Conservation (phyloP, 2,329 filamentous ascomycete genomes). For the Penicillium sp. region DNA sequence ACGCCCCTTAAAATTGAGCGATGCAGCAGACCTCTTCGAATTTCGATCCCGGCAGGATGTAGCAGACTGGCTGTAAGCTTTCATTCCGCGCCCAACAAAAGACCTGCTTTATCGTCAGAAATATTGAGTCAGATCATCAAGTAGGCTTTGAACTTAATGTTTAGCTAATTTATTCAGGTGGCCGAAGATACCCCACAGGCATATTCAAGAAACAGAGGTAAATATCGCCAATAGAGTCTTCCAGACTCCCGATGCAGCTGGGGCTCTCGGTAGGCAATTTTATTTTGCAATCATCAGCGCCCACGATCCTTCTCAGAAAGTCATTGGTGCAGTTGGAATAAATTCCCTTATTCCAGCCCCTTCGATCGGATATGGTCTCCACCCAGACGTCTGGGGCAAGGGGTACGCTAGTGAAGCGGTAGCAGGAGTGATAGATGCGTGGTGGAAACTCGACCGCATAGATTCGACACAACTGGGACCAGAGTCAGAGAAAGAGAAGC, state of each 20-base stretch:
- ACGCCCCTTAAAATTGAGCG: constrained; percentile 20
- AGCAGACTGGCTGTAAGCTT: constrained; percentile 32
- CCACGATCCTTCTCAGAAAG: constrained; percentile 16
- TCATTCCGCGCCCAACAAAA: neutral
- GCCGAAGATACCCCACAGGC: constrained; percentile 15
- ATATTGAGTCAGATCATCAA: neutral
- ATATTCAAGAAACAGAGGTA: constrained; percentile 21
- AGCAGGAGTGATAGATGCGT: constrained; percentile 23
- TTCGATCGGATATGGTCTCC: constrained; percentile 29
- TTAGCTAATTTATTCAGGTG: constrained; percentile 8
- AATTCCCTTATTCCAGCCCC: constrained; percentile 22
- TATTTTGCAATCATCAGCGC: constrained; percentile 21
- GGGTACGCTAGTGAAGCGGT: constrained; percentile 31
- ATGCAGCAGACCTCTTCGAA: constrained; percentile 27
- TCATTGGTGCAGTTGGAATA: constrained; percentile 25
- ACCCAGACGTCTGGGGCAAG: constrained; percentile 30
- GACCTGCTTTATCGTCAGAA: neutral
- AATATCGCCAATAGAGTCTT: constrained; percentile 19
- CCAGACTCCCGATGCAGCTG: constrained; percentile 24
- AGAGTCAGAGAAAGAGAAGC: constrained; percentile 8
- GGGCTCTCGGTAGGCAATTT: constrained; percentile 22
- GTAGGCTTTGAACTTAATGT: neutral
- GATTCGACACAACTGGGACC: neutral
- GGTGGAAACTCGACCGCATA: constrained; percentile 27
- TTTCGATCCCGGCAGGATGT: constrained; percentile 30